These are phyloP conservation scores for Fraxinus sp. DNA, from an alignment of 305 asterid genomes.

Conservation along the genomic window DNA sequence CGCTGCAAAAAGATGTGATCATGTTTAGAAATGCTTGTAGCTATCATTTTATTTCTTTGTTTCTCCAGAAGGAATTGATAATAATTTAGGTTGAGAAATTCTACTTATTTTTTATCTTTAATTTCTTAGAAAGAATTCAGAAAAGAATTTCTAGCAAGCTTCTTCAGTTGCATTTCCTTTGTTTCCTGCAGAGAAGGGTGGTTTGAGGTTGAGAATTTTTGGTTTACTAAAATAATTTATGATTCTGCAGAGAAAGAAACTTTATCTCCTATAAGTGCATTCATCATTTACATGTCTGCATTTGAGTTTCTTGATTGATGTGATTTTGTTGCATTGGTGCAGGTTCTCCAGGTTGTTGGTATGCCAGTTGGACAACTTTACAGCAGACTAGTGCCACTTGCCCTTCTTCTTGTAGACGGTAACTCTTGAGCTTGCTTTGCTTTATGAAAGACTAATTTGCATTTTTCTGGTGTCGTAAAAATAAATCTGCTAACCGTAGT, in stretches of 20 bases:
- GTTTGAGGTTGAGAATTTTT: slow-evolving; percentile 7
- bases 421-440: slow-evolving; percentile 24
- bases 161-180: slow-evolving; percentile 5
- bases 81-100: background rate
- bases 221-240: background rate
- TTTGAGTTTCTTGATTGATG: slow-evolving; percentile 16
- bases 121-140: background rate
- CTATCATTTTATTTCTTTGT: background rate
- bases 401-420: slow-evolving; percentile 92
- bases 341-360: slow-evolving; percentile 72
- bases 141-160: background rate
- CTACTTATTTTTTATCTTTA: background rate
- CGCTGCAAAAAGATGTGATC: background rate
- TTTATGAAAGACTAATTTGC: slow-evolving; percentile 4
- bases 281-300: slow-evolving; percentile 5
- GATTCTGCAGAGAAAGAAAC: background rate
- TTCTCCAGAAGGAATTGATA: background rate
- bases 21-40: background rate
- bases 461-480: background rate
- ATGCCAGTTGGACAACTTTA: slow-evolving; percentile 66
- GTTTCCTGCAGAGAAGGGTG: background rate
- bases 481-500: background rate
- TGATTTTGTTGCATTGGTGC: slow-evolving; percentile 23
- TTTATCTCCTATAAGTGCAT: slow-evolving; percentile 3
- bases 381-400: slow-evolving; percentile 80